These are phyloP conservation scores for Bipolaris sorokiniana DNA, from an alignment of 2,329 filamentous ascomycete species.

Conservation along the genomic window DNA sequence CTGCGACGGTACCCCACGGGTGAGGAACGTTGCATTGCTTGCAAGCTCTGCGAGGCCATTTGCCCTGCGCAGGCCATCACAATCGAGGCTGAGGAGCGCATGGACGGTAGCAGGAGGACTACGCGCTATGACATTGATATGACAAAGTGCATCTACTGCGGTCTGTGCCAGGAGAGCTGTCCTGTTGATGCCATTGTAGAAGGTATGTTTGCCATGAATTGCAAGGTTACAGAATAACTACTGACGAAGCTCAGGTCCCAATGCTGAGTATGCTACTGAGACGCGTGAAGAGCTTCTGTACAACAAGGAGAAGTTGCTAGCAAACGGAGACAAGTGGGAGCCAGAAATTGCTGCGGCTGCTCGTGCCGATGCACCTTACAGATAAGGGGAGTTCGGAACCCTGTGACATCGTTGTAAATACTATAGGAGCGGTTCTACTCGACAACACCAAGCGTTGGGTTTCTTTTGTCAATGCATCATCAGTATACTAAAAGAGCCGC, in stretches of 20 bases:
- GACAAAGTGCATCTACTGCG: slow-evolving; percentile 99
- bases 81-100: slow-evolving; percentile 97
- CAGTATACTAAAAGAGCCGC: slow-evolving; percentile 2
- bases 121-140: slow-evolving; percentile 99
- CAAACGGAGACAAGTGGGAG: slow-evolving; percentile 82
- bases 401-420: slow-evolving; percentile 41
- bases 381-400: slow-evolving; percentile 35
- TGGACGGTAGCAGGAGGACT: slow-evolving; percentile 91
- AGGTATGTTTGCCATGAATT: slow-evolving; percentile 53
- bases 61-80: slow-evolving; percentile 98
- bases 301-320: slow-evolving; percentile 93
- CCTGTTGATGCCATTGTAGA: slow-evolving; percentile 94
- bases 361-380: slow-evolving; percentile 85
- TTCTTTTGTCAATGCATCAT: slow-evolving; percentile 33
- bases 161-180: slow-evolving; percentile 98
- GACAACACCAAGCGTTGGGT: slow-evolving; percentile 24
- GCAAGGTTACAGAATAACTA: neutral
- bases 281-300: slow-evolving; percentile 92
- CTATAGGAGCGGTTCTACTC: slow-evolving; percentile 25
- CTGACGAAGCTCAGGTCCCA: slow-evolving; percentile 59
- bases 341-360: slow-evolving; percentile 92
- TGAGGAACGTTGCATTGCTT: slow-evolving; percentile 98
- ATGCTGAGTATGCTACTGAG: slow-evolving; percentile 77
- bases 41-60: slow-evolving; percentile 98
- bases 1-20: slow-evolving; percentile 94